Percentiles rank a stretch among this genome's conserved stretches.
phyloP scores from a whole-genome alignment of 163 green algal species.

The Smithsoniella earleae region DNA sequence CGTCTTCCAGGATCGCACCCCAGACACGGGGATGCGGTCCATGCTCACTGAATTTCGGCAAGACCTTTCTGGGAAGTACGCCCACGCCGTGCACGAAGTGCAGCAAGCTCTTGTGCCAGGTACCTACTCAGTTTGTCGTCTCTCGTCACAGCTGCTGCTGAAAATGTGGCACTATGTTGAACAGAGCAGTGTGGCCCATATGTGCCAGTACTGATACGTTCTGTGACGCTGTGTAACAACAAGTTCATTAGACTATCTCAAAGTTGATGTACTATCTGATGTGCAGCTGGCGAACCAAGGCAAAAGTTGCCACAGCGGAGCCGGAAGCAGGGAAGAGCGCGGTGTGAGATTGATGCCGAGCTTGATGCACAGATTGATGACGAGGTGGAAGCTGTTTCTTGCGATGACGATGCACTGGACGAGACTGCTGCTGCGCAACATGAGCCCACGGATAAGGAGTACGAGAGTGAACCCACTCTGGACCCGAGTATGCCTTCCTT shows the following conservation, averaged over 20 bases:
- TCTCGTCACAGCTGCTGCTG: too few relatives aligned
- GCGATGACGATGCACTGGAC: background rate
- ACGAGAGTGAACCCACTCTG: too few relatives aligned
- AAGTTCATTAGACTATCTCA: background rate
- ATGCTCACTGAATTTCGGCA: background rate
- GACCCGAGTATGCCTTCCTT: too few relatives aligned
- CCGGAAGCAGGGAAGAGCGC: too few relatives aligned
- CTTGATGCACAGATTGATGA: background rate
- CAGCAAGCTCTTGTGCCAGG: too few relatives aligned
- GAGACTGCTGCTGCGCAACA: background rate
- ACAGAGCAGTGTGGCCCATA: background rate
- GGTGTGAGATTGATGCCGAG: background rate
- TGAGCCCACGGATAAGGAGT: too few relatives aligned
- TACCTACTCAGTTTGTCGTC: too few relatives aligned
- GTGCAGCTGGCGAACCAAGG: background rate
- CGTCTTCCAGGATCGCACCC: background rate
- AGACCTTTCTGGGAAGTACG: background rate
- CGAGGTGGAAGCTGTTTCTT: background rate
- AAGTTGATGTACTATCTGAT: background rate
- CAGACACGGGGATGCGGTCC: background rate
- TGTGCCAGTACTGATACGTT: too few relatives aligned
- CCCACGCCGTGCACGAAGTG: background rate
- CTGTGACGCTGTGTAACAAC: too few relatives aligned
- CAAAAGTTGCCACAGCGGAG: background rate
- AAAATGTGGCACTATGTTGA: background rate